Evolutionary conservation across 1,284 basidiomycete species (phyloP).

Genomic region (Tilletia setariae): DNA sequence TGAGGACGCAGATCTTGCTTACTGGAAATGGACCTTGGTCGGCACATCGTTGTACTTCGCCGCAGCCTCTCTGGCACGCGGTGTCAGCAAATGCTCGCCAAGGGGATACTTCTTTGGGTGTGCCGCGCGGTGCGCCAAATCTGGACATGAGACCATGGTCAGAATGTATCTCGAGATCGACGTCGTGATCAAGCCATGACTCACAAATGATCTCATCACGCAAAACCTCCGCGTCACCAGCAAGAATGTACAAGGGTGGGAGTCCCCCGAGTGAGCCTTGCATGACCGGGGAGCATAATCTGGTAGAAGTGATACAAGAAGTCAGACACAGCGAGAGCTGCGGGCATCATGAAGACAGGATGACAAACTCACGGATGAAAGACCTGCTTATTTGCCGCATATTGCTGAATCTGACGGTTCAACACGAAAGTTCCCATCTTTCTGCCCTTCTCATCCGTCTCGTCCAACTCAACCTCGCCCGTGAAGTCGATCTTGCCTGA

Average conservation of each 20-base stretch:
- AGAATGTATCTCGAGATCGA: conserved; percentile 9
- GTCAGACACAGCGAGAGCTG: neutral
- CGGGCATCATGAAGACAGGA: neutral
- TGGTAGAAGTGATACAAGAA: conserved; percentile 61
- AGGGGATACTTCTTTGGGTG: conserved; percentile 73
- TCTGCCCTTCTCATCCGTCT: neutral
- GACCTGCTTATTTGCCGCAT: conserved; percentile 78
- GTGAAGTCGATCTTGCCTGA: conserved; percentile 7
- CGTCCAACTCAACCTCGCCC: neutral
- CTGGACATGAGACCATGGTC: conserved; percentile 17
- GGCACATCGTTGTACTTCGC: conserved; percentile 59
- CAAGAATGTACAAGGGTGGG: conserved; percentile 77
- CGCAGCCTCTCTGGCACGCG: conserved; percentile 52
- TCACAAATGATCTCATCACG: conserved; percentile 79
- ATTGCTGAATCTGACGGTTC: conserved; percentile 74
- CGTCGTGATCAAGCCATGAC: conserved; percentile 8
- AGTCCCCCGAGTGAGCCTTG: conserved; percentile 80
- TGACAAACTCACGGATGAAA: conserved; percentile 16
- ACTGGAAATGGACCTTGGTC: conserved; percentile 85
- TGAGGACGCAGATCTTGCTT: neutral
- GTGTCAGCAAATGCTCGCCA: conserved; percentile 62
- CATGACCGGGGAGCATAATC: conserved; percentile 75
- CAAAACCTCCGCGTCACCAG: conserved; percentile 83
- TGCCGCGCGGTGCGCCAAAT: conserved; percentile 79
- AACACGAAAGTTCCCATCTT: conserved; percentile 26